Conservation (phyloP, 352 stramenopile genomes). For the Plasmopara halstedii region DNA sequence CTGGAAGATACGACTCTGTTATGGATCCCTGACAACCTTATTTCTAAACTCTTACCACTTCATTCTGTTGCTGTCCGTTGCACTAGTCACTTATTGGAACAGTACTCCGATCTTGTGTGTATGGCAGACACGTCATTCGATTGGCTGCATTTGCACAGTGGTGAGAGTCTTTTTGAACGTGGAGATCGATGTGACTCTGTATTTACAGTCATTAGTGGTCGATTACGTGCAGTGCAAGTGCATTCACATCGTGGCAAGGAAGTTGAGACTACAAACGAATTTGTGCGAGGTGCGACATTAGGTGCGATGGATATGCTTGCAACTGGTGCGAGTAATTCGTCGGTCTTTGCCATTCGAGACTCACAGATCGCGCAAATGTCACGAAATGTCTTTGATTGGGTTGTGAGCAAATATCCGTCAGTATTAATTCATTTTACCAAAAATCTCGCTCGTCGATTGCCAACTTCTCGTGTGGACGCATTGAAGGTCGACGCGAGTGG, state of each 20-base stretch:
- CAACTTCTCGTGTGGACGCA: slow-evolving; percentile 32
- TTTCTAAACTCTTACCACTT: slow-evolving; percentile 50
- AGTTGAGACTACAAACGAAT: slow-evolving; percentile 69
- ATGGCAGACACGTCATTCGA: slow-evolving; percentile 75
- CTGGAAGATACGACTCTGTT: slow-evolving; percentile 38
- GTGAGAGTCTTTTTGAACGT: slow-evolving; percentile 69
- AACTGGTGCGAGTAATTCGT: slow-evolving; percentile 60
- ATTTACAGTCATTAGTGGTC: slow-evolving; percentile 73
- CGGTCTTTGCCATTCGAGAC: slow-evolving; percentile 79
- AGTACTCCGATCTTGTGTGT: slow-evolving; percentile 68
- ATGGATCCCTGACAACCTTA: slow-evolving; percentile 46
- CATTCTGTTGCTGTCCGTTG: slow-evolving; percentile 43
- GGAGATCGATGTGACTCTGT: slow-evolving; percentile 74
- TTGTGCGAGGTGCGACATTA: slow-evolving; percentile 72
- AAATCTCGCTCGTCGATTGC: slow-evolving; percentile 54
- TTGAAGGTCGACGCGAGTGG: slow-evolving; percentile 23
- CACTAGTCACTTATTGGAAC: slow-evolving; percentile 52
- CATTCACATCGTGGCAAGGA: slow-evolving; percentile 50
- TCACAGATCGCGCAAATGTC: slow-evolving; percentile 86
- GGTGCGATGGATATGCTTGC: slow-evolving; percentile 81
- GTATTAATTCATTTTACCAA: slow-evolving; percentile 80
- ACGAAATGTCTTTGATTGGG: slow-evolving; percentile 78
- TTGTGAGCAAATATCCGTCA: slow-evolving; percentile 55
- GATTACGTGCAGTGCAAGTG: slow-evolving; percentile 65
- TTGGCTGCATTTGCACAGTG: slow-evolving; percentile 76